Evolutionary conservation across 352 stramenopile genomes (phyloP).

Genomic region (Phytophthora ohioensis): DNA sequence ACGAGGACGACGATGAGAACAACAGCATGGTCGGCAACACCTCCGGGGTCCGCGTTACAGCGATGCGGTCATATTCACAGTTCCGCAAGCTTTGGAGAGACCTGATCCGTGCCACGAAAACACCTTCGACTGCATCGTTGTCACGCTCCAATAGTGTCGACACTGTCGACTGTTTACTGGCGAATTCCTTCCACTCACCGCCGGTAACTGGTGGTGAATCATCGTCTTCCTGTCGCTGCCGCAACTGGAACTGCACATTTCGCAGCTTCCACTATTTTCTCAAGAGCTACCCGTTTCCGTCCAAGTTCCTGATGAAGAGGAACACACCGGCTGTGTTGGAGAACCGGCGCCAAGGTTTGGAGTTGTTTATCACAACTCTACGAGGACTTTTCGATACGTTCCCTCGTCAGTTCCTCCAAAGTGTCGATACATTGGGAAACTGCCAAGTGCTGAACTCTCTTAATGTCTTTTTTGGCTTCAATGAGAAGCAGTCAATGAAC

Average conservation of each 20-base stretch:
- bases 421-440: conserved; percentile 44
- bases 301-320: conserved; percentile 60
- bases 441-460: conserved; percentile 58
- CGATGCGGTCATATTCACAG: conserved; percentile 64
- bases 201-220: conserved; percentile 8
- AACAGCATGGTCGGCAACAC: conserved; percentile 21
- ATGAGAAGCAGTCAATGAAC: conserved; percentile 38
- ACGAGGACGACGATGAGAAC: conserved; percentile 24
- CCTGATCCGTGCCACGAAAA: conserved; percentile 54
- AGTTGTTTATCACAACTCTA: conserved; percentile 58
- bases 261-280: conserved; percentile 53
- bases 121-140: conserved; percentile 32
- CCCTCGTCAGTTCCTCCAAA: conserved; percentile 55
- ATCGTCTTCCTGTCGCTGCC: conserved; percentile 48
- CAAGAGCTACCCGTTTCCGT: conserved; percentile 64
- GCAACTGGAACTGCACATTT: conserved; percentile 62
- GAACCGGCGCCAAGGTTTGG: conserved; percentile 51
- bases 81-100: conserved; percentile 70
- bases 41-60: conserved; percentile 30
- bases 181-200: conserved; percentile 28
- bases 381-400: conserved; percentile 63
- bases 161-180: conserved; percentile 12
- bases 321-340: conserved; percentile 46
- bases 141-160: conserved; percentile 21
- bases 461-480: conserved; percentile 55